Base-by-base conservation (phyloP, 129 eudicot genomes). In the Centaurea solstitialis region DNA sequence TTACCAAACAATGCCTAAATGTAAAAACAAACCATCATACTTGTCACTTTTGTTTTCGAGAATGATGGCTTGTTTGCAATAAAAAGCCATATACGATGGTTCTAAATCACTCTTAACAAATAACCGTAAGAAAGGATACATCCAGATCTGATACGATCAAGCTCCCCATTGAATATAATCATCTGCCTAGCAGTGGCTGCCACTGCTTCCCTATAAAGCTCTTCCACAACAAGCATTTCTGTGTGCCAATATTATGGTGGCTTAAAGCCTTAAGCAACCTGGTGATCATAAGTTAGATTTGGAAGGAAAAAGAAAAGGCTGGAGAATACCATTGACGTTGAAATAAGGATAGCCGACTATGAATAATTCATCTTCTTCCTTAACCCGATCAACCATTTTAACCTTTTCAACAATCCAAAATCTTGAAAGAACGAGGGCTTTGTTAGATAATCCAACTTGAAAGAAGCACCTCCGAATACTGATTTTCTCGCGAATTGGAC, bases 181-280 rank as follows among this genome's bases (percentile, higher is more conserved):
- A 94, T 70, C 74, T 89, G 88, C 13, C 97, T 87, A 15, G 71
- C 61, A 79, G 97, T 94, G 80, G 83, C 83, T 61, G 70, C 87
- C 76, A 94, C 99, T 43, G 99, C 97, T 76, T 90, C 97, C 88
- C 87, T 94, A 37, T 90, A 94, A 72, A 94, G 94, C 84, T 92
- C 99, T 79, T 94, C 99, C 84, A 94, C 99, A 22, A 94, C 99
- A 83, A 94, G 97, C 99, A 94, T 94, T 83, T 94, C 99, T 94
- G 85, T 15, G 79, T 82, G 73, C 50, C 43, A 80, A 65, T 67
- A 68, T 30, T 47, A 64, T 18, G 71, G 20, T 21, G 39, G 22
- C 17, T 62, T 64, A 21, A 57, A 73, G 17, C 28, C 12, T 47
- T 64, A 17, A 73, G 26, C 28, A 20, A 76, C 13, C 68, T 40